Conservation (phyloP, 805 yeast genomes). For the Starmerella geochares region DNA sequence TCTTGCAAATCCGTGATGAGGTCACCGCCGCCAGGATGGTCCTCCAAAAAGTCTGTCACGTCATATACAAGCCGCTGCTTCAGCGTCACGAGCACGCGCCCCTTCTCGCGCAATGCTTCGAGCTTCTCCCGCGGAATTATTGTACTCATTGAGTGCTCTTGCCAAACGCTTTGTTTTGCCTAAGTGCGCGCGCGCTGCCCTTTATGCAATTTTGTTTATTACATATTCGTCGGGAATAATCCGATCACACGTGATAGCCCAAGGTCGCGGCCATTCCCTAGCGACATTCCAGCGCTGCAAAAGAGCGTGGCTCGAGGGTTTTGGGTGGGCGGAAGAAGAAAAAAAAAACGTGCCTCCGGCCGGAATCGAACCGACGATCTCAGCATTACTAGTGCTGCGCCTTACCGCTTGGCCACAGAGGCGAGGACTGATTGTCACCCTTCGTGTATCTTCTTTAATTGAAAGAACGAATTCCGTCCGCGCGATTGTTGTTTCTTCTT, state of each 20-base stretch:
- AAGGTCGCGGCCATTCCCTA: neutral
- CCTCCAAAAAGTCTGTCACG: constrained; percentile 61
- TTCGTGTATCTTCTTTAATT: no score
- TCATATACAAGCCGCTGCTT: constrained; percentile 73
- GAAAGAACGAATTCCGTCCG: no score
- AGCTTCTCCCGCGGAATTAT: constrained; percentile 14
- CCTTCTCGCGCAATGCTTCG: constrained; percentile 18
- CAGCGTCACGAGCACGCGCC: constrained; percentile 58
- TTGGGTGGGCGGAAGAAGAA: constrained; percentile 15
- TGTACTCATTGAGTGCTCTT: constrained; percentile 1
- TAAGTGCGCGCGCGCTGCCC: neutral
- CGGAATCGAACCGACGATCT: constrained; percentile 75
- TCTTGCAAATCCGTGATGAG: constrained; percentile 38
- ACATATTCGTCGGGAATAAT: neutral
- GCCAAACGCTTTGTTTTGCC: neutral
- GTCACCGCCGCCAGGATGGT: constrained; percentile 62
- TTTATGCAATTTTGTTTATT: neutral
- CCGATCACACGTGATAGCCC: constrained; percentile 2
- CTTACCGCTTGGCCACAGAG: constrained; percentile 65
- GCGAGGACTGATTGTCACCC: constrained; percentile 31
- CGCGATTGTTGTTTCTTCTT: no score
- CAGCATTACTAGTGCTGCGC: constrained; percentile 85
- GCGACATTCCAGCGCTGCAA: neutral
- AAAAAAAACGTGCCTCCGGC: constrained; percentile 43
- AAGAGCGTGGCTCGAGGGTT: no score